Base-by-base conservation (phyloP, 176 grass and related monocot species). In the Elymus sibiricus region DNA sequence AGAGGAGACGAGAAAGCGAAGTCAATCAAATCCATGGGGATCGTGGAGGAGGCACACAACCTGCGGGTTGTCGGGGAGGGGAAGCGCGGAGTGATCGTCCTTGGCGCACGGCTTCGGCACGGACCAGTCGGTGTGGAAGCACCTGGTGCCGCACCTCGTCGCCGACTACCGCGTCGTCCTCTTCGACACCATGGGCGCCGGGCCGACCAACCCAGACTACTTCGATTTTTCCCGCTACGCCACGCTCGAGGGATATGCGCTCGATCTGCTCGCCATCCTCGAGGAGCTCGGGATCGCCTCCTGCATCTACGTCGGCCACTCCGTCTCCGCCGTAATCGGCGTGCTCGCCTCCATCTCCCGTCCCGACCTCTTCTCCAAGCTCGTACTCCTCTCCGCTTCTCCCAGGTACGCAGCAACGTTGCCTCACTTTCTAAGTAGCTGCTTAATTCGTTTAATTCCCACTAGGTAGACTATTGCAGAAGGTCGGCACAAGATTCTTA, bases 51-150 rank as follows among this genome's bases (percentile, higher is more conserved):
- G 87, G 95, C 95, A 76, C 95, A 98, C 87, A 98, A 98, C 95
- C 76, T 98, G 82, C 68, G 91, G 67, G 89, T 98, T 72, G 76
- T 98, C 21, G 95, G 95, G 22, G 83, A 86, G 4, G 89, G 87
- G 34, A 88, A 78, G 76, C 86, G 90, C 17, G 90, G 86, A 25
- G 90, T 94, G 49, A 93, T 98, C 75, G 95, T 98, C 76, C 91
- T n/a, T 98, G 43, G 93, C 95, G 63, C 95, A 98, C 83, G 93
- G 95, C 25, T 98, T 98, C 85, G 95, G 95, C 19, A 98, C 95
- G 43, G 95, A 98, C 89, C 95, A 98, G 85, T 95, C 93, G 51
- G 95, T 98, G 72, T 98, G 95, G 95, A 94, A 91, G 79, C 95
- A 98, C 89, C 89, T 98, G 26, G 87, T 95, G 51, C 93, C 95